These are phyloP conservation scores for Daldinia bambusicola DNA, from an alignment of 495 filamentous ascomycete genomes.

Conservation along the genomic window DNA sequence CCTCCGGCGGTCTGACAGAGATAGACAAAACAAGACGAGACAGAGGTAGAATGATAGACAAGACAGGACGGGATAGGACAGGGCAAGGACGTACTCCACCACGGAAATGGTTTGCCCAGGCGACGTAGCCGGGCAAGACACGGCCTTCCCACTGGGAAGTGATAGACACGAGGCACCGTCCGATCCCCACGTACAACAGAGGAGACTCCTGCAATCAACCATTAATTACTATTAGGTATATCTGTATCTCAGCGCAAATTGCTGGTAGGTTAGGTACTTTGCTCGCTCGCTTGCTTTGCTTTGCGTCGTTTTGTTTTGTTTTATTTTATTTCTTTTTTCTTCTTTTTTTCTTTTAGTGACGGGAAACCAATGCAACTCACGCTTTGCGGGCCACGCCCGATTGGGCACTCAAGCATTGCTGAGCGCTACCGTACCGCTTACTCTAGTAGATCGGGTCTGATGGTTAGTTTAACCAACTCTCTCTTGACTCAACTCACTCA, in stretches of 20 bases:
- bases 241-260: slow-evolving; percentile 38
- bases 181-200: slow-evolving; percentile 76
- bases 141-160: slow-evolving; percentile 48
- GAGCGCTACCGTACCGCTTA: slow-evolving; percentile 59
- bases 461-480: slow-evolving; percentile 1
- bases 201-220: slow-evolving; percentile 57
- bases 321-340: too few species aligned
- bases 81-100: slow-evolving; percentile 63
- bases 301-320: too few species aligned
- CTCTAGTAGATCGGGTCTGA: slow-evolving; percentile 48
- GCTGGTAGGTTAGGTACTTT: slow-evolving; percentile 3
- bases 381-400: slow-evolving; percentile 53
- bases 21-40: too few species aligned
- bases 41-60: too few species aligned
- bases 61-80: too few species aligned
- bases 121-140: slow-evolving; percentile 59
- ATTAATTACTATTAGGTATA: slow-evolving; percentile 10
- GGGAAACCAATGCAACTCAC: slow-evolving; percentile 51
- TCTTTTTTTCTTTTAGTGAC: slow-evolving; percentile 28
- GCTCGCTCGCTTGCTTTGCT: too few species aligned
- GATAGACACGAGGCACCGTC: slow-evolving; percentile 66
- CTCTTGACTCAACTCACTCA: slow-evolving; percentile 23
- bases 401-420: slow-evolving; percentile 63
- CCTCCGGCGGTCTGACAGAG: slow-evolving; percentile 49
- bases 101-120: slow-evolving; percentile 54